phyloP scores from a whole-genome alignment of 306 rosid genomes.

The Cucurbita argyrosperma region DNA sequence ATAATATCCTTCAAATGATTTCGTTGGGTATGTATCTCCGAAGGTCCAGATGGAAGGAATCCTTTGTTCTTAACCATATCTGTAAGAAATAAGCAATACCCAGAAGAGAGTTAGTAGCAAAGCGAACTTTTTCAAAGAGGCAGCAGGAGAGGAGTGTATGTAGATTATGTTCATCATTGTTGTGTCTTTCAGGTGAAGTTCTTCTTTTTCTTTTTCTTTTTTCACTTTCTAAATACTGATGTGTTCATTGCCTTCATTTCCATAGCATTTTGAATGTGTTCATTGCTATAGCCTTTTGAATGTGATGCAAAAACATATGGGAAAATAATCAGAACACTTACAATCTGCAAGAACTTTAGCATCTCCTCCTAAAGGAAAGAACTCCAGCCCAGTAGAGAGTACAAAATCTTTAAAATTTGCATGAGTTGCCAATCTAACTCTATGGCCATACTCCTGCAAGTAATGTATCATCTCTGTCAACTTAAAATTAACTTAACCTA shows the following conservation, averaged over 20 bases:
- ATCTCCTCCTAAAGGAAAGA: slow-evolving; percentile 91
- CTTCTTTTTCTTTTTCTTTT: not conserved
- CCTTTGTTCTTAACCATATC: slow-evolving; percentile 99
- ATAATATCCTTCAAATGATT: slow-evolving; percentile 59
- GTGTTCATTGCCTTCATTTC: not conserved
- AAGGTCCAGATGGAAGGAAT: slow-evolving; percentile 86
- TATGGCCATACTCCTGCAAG: slow-evolving; percentile 75
- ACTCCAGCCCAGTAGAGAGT: slow-evolving; percentile 72
- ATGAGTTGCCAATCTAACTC: slow-evolving; percentile 91
- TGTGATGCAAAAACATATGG: not conserved
- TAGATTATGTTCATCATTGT: not conserved
- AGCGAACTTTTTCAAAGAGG: not conserved
- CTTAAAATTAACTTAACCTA: not conserved
- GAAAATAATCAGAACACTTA: slow-evolving; percentile 32
- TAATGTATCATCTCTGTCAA: slow-evolving; percentile 1
- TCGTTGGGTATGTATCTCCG: slow-evolving; percentile 79
- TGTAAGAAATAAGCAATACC: slow-evolving; percentile 20
- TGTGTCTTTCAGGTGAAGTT: not conserved
- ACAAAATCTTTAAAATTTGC: slow-evolving; percentile 85
- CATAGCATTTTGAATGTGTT: not conserved
- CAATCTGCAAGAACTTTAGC: slow-evolving; percentile 97
- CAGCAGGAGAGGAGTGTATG: not conserved
- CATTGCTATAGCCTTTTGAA: not conserved
- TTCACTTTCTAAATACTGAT: not conserved
- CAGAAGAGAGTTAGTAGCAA: not conserved